Evolutionary conservation across 2,329 filamentous ascomycete species (phyloP).

Genomic region (Ophidiomyces ophidiicola): DNA sequence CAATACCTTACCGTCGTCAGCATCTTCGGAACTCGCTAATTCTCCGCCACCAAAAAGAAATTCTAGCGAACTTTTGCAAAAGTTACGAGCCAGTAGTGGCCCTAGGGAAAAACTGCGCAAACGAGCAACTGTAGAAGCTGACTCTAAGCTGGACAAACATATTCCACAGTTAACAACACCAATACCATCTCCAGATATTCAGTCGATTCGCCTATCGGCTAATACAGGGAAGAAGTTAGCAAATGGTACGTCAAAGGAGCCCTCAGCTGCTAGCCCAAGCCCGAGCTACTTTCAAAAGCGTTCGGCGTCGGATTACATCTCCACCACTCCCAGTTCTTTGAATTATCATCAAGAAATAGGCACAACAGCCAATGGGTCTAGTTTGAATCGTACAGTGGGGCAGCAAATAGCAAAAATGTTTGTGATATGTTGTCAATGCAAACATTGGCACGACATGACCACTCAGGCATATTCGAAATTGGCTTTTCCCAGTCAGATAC

Average conservation of each 20-base stretch:
- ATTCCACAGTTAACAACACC: not conserved
- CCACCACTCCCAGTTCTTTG: constrained; percentile 6
- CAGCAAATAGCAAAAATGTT: constrained; percentile 28
- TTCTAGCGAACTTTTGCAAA: constrained; percentile 12
- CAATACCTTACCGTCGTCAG: not conserved
- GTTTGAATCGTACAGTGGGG: constrained; percentile 8
- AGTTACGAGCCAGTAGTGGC: constrained; percentile 5
- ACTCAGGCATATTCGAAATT: constrained; percentile 29
- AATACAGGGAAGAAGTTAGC: constrained; percentile 5
- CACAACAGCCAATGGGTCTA: constrained; percentile 15
- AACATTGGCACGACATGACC: constrained; percentile 34
- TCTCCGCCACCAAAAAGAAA: constrained; percentile 6
- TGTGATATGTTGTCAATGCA: constrained; percentile 34
- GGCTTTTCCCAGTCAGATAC: constrained; percentile 17
- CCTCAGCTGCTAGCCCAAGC: not conserved
- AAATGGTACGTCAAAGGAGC: not conserved
- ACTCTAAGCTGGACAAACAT: no score
- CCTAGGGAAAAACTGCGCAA: not conserved
- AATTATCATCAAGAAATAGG: constrained; percentile 9
- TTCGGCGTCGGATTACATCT: constrained; percentile 1
- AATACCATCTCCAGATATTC: not conserved
- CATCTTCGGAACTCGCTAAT: not conserved
- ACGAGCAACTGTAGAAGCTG: no score
- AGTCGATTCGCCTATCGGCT: constrained; percentile 2
- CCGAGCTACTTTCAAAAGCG: constrained; percentile 1